Base-by-base conservation (phyloP, 75 land plant genomes). In the Larix kaempferi region DNA sequence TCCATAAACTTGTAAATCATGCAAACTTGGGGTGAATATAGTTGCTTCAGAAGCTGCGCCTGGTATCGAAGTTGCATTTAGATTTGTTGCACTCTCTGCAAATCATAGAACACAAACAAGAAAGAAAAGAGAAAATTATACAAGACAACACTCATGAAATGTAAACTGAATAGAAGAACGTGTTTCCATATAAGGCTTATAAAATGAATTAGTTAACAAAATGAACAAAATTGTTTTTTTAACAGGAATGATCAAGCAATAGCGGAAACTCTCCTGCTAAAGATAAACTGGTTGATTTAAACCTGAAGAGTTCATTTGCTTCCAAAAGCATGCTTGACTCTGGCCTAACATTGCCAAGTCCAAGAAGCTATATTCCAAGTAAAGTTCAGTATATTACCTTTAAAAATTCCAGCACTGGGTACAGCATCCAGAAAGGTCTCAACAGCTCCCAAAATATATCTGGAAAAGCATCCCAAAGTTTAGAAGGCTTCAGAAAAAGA, bases 381-480 rank as follows among this genome's bases (percentile, higher is more conserved):
- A 69, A 69, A 39, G 73, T 12, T 41, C 73, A 10, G 54, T 49
- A 49, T 49, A 49, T 49, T 49, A 97, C 99, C 92, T 90, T 78
- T 82, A 77, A 97, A 97, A 75, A 97, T 91, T 22, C 95, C 98
- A 74, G 99, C 99, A 74, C 80, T 85, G 74, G 99, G 99, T 41
- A 95, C 83, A 66, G 99, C 99, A 91, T 91, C 88, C 73, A 97
- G 71, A 77, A 97, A 97, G 16, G 99, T 97, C 84, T 97, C 99
- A 11, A 97, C 94, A 75, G 99, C 99, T 88, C 99, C 99, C 73
- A 97, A 83, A 55, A 97, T 93, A 79, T 97, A 97, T 52, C 99
- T 97, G 81, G 63, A 80, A 41, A 74, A 44, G 79, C 16, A 49
- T 37, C 57, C 19, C 54, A 49, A 77, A 25, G 15, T 39, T 26